Percentiles rank a stretch among this genome's conserved stretches.
Evolutionary conservation across 139 green algal species (phyloP).

Genomic region (Tetradesmus lagerheimii): DNA sequence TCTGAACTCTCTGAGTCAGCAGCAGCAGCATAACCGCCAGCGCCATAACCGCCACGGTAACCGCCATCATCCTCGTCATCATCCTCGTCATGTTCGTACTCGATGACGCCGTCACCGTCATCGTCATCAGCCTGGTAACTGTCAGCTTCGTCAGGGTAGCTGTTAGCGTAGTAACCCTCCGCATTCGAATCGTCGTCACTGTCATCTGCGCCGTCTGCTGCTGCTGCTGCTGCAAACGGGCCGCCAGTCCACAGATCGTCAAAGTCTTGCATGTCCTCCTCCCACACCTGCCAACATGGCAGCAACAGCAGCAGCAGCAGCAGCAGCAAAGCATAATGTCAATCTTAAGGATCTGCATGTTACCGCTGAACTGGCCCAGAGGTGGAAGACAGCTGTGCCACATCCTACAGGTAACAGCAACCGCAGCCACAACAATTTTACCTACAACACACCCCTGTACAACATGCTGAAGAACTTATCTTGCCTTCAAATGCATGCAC

Average conservation of each 20-base stretch:
- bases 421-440: too few species aligned
- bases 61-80: neutral
- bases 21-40: neutral
- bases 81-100: neutral
- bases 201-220: neutral
- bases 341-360: too few species aligned
- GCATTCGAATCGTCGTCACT: constrained; percentile 13
- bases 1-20: neutral
- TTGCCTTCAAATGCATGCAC: too few species aligned
- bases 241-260: neutral
- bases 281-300: constrained; percentile 7
- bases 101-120: neutral
- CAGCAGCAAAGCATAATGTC: neutral
- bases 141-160: constrained; percentile 24
- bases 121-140: neutral
- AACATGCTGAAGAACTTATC: too few species aligned
- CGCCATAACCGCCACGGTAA: neutral
- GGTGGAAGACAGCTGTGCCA: too few species aligned
- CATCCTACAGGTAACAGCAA: too few species aligned
- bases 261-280: constrained; percentile 19
- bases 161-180: constrained; percentile 37
- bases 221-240: neutral
- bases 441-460: too few species aligned
- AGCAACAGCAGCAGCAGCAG: neutral
- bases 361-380: too few species aligned